These are phyloP conservation scores for Urochloa ruziziensis DNA, from an alignment of 176 grass and related monocot species.

Conservation along the genomic window DNA sequence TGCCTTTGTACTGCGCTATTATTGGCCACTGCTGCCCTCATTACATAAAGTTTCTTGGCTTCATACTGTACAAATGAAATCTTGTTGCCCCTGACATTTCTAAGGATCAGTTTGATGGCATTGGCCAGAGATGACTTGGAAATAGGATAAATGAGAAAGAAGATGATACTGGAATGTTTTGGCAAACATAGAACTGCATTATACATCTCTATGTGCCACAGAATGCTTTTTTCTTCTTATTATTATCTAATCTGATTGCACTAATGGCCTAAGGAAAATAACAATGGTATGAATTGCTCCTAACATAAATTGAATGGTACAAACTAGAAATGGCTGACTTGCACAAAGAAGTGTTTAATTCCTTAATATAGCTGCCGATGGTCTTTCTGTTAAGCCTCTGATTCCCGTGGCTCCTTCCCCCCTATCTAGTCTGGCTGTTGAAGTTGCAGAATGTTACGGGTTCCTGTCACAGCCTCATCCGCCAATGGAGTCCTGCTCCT, in stretches of 20 bases:
- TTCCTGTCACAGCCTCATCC: not conserved
- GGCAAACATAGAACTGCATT: not conserved
- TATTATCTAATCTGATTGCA: not conserved
- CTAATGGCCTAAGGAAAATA: not conserved
- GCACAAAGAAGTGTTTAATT: not conserved
- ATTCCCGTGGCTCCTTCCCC: not conserved
- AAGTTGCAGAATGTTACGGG: not conserved
- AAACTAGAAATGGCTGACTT: not conserved
- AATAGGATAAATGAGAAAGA: not conserved
- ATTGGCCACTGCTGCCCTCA: not conserved
- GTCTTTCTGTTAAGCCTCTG: not conserved
- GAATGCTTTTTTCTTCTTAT: not conserved
- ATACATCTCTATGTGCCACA: not conserved
- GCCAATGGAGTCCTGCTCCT: not conserved
- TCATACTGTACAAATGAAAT: not conserved
- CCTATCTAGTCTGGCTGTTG: not conserved
- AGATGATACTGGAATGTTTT: not conserved
- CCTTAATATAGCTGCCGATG: not conserved
- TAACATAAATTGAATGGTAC: not conserved
- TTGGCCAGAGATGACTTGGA: not conserved
- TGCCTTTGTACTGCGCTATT: not conserved
- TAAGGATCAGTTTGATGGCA: not conserved
- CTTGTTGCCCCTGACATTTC: not conserved
- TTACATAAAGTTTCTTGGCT: not conserved
- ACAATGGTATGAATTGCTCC: not conserved